These are phyloP conservation scores for Nosema granulosis DNA, from an alignment of 371 early-diverging fungal genomes.

Conservation along the genomic window DNA sequence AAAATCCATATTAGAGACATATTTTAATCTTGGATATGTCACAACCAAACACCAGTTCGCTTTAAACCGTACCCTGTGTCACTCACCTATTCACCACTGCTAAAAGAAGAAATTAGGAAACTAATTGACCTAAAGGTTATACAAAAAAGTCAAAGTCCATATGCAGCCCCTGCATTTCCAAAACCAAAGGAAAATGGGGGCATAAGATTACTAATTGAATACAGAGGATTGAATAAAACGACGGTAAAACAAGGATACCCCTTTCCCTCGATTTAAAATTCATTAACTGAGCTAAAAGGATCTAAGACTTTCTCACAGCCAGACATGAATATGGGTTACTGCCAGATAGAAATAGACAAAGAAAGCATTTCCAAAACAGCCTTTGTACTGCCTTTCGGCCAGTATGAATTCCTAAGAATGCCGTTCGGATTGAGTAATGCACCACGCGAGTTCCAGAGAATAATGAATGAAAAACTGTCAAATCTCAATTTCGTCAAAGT, in stretches of 20 bases:
- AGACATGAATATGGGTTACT: background rate
- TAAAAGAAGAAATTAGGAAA: slow-evolving; percentile 16
- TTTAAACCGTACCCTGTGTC: no score
- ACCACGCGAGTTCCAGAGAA: slow-evolving; percentile 63
- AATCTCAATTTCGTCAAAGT: slow-evolving; percentile 63
- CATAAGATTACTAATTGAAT: slow-evolving; percentile 64
- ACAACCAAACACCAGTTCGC: no score
- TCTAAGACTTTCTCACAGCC: background rate
- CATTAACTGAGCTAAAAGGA: background rate
- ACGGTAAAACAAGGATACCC: slow-evolving; percentile 42
- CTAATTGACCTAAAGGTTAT: slow-evolving; percentile 14
- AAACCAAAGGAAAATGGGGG: slow-evolving; percentile 61
- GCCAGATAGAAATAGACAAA: background rate
- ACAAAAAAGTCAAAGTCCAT: background rate
- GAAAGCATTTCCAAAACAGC: background rate
- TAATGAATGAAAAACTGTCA: slow-evolving; percentile 64
- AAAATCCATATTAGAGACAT: no score
- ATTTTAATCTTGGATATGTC: no score
- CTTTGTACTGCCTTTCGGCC: slow-evolving; percentile 60
- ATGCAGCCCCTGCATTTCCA: background rate
- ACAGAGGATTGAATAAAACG: slow-evolving; percentile 63
- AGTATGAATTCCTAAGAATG: slow-evolving; percentile 65
- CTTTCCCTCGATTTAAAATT: background rate
- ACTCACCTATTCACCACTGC: no score
- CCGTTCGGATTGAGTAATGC: slow-evolving; percentile 66